Base-by-base conservation (phyloP, 2,329 filamentous ascomycete species). In the Aspergillus persii region DNA sequence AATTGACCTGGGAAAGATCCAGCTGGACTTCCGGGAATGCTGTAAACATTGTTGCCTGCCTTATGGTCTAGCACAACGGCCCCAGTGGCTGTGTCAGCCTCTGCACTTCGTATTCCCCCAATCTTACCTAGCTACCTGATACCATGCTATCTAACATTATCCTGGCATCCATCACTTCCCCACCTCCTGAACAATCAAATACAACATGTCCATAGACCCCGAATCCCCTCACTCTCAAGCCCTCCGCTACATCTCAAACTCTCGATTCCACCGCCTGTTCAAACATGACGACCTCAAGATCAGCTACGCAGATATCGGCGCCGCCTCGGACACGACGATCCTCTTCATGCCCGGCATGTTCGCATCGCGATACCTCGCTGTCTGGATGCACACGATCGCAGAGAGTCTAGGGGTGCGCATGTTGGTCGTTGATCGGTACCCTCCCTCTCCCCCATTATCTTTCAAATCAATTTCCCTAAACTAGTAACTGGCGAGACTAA, bases 271-370 rank as follows among this genome's bases (percentile, higher is more conserved):
- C 60, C 63, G 61, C 29, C 63, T 62, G 8, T 50, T 68, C 47
- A 64, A 53, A 2, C 30, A 63, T 56, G 68, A 62, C 9, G 47
- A 51, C 8, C 63, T 70, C 23, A 60, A 46, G 2, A 12, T 70
- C 54, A 58, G 66, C 8, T 71, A 62, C 48, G 66, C 69, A 18
- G 68, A 70, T 31, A 52, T 68, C 23, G 69, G 68, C 8, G 49
- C 53, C 49, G 8, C 39, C 3, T 51, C 54, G 0, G 60, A 59
- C 8, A 64, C 64, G 3, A 54, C 53, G 0, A 46, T 71, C 4
- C 58, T 71, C 2, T 71, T 65, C 31, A 50, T 70, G 12, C 68
- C 68, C 0, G 69, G 68, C 3, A 71, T 71, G 69, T 71, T 71
- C 27, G 63, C 64, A 0, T 68, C 68, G 5, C 66, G 69, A 4